Percentiles rank a stretch among this genome's conserved stretches.
Evolutionary conservation across 768 basidiomycete genomes (phyloP).

Genomic region (Calvatia gigantea): DNA sequence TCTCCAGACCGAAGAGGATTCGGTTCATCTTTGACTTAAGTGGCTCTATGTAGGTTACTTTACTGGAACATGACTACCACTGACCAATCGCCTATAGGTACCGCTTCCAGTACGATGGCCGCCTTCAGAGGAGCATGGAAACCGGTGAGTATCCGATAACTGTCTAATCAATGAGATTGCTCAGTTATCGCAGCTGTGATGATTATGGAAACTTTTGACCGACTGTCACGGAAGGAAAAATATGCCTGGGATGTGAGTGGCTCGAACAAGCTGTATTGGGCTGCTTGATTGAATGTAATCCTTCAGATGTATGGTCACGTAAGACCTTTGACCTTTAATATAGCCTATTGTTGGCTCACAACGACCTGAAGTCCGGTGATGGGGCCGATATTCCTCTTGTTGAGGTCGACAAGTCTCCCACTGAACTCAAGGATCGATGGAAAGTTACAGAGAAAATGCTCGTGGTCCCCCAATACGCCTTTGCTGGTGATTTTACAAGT

Average conservation of each 20-base stretch:
- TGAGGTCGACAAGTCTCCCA: conserved; percentile 43
- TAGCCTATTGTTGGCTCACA: neutral
- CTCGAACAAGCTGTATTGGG: neutral
- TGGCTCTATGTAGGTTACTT: conserved; percentile 63
- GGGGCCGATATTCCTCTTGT: conserved; percentile 54
- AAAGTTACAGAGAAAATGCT: conserved; percentile 69
- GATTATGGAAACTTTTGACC: conserved; percentile 71
- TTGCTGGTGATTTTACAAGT: conserved; percentile 67
- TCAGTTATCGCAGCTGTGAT: conserved; percentile 48
- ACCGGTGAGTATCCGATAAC: conserved; percentile 39
- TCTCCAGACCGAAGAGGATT: conserved; percentile 59
- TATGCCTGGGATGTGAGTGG: conserved; percentile 72
- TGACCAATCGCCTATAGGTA: conserved; percentile 39
- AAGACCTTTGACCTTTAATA: conserved; percentile 20
- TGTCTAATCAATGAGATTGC: neutral
- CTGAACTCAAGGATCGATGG: conserved; percentile 57
- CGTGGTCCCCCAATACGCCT: conserved; percentile 65
- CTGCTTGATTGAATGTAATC: neutral
- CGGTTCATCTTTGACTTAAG: conserved; percentile 69
- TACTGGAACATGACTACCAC: neutral
- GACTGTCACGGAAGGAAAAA: conserved; percentile 61
- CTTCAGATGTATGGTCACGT: conserved; percentile 63
- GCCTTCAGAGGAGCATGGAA: conserved; percentile 59
- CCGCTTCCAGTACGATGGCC: conserved; percentile 71
- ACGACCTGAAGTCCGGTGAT: conserved; percentile 51